phyloP scores from a whole-genome alignment of 1,284 basidiomycete species.

The Cystobasidium sp. region DNA sequence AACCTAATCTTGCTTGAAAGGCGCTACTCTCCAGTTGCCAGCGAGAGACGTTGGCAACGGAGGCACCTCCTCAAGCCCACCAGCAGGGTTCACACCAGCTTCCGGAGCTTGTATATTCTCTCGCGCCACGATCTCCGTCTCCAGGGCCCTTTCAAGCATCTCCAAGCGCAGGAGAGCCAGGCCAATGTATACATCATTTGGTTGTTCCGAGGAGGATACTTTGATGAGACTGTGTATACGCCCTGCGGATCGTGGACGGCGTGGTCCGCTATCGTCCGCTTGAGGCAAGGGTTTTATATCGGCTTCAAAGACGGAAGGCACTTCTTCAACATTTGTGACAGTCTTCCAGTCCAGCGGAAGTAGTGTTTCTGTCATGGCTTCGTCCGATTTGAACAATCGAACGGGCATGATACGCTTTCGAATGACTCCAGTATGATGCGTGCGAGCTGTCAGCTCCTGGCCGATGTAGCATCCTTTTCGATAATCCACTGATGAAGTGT shows the following conservation, averaged over 20 bases:
- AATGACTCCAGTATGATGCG: constrained; percentile 90
- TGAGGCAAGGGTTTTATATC: constrained; percentile 44
- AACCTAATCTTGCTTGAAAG: constrained; percentile 25
- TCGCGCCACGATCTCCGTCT: not conserved
- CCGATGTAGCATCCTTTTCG: constrained; percentile 98
- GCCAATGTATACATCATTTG: constrained; percentile 45
- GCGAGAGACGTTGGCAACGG: not conserved
- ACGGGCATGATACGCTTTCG: constrained; percentile 90
- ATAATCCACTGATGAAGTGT: constrained; percentile 75
- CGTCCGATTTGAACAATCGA: constrained; percentile 57
- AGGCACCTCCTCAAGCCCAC: not conserved
- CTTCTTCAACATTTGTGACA: constrained; percentile 43
- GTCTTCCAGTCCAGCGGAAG: constrained; percentile 39
- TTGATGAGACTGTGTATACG: constrained; percentile 49
- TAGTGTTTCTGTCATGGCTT: constrained; percentile 44
- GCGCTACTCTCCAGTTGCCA: constrained; percentile 17
- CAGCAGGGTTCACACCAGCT: constrained; percentile 31
- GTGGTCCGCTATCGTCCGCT: constrained; percentile 7
- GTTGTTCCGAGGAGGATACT: constrained; percentile 37
- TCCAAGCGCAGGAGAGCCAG: constrained; percentile 50
- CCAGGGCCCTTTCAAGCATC: constrained; percentile 39
- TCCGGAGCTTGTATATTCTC: not conserved
- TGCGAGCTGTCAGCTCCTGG: constrained; percentile 94
- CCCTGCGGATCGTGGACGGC: constrained; percentile 48
- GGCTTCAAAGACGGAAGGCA: constrained; percentile 46